Conservation (phyloP, 768 basidiomycete genomes). For the Kwoniella heveanensis region DNA sequence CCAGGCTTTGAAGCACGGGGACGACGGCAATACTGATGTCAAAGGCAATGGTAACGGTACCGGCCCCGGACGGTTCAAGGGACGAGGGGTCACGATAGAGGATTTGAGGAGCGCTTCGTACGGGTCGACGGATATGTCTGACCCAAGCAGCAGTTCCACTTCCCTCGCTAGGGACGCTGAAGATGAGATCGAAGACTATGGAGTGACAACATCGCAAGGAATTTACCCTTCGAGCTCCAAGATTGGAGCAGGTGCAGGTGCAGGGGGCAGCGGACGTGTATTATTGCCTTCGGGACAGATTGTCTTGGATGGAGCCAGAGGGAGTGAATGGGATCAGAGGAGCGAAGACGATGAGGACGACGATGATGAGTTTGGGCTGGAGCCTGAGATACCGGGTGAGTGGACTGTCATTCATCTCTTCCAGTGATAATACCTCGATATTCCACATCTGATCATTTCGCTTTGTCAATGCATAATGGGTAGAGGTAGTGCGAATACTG, state of each 20-base stretch:
- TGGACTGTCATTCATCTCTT: background rate
- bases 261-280: background rate
- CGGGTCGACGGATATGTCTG: background rate
- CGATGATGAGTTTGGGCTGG: constrained; percentile 29
- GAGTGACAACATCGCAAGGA: too few relatives aligned
- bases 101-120: constrained; percentile 5
- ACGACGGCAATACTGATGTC: background rate
- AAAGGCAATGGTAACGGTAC: background rate
- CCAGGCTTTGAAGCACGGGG: constrained; percentile 5
- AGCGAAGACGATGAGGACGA: constrained; percentile 27
- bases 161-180: background rate
- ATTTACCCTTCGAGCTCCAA: background rate
- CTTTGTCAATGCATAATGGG: too few relatives aligned
- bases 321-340: background rate
- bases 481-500: too few relatives aligned
- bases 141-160: background rate
- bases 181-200: background rate
- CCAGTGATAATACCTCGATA: too few relatives aligned
- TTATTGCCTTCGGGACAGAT: background rate
- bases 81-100: constrained; percentile 1
- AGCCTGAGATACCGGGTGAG: constrained; percentile 43
- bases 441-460: too few relatives aligned
- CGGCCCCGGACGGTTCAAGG: background rate
- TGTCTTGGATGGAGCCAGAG: background rate
- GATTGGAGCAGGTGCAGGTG: too few relatives aligned